These are phyloP conservation scores for Mollisia scopiformis DNA, from an alignment of 2,329 filamentous ascomycete species.

Conservation along the genomic window DNA sequence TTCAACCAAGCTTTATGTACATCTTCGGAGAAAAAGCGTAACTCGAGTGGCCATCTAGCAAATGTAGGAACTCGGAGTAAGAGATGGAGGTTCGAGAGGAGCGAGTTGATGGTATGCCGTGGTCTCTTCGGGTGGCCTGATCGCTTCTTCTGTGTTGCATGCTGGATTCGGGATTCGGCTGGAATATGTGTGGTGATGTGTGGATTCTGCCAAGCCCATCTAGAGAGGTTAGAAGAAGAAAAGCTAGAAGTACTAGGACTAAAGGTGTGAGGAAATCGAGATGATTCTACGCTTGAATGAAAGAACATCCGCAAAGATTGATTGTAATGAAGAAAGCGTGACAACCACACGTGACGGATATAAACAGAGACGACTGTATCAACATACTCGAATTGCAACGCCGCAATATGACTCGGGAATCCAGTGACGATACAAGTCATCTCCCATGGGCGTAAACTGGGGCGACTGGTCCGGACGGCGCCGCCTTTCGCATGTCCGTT, in stretches of 20 bases:
- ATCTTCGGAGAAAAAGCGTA: slow-evolving; percentile 78
- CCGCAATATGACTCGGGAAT: slow-evolving; percentile 84
- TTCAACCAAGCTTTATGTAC: slow-evolving; percentile 70
- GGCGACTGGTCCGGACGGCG: slow-evolving; percentile 72
- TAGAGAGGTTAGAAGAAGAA: slow-evolving; percentile 38
- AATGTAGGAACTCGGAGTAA: slow-evolving; percentile 82
- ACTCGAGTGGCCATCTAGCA: slow-evolving; percentile 75
- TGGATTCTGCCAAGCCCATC: slow-evolving; percentile 91
- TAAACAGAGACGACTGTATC: too few species aligned
- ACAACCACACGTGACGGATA: slow-evolving; percentile 9
- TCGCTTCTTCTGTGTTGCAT: slow-evolving; percentile 53
- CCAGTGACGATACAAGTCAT: slow-evolving; percentile 86
- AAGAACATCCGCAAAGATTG: neutral
- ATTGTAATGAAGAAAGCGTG: neutral
- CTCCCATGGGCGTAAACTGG: slow-evolving; percentile 80
- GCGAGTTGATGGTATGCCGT: slow-evolving; percentile 62
- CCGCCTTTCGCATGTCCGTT: slow-evolving; percentile 86
- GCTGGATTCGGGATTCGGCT: slow-evolving; percentile 58
- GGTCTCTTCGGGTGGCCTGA: slow-evolving; percentile 61
- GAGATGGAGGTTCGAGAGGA: slow-evolving; percentile 80
- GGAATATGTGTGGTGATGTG: slow-evolving; percentile 81
- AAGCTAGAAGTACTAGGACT: neutral
- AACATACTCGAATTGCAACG: slow-evolving; percentile 88
- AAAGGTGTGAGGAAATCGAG: neutral
- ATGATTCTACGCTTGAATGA: neutral